Evolutionary conservation across 176 grass and related monocot genomes (phyloP).

Genomic region (Triticum turgidum): DNA sequence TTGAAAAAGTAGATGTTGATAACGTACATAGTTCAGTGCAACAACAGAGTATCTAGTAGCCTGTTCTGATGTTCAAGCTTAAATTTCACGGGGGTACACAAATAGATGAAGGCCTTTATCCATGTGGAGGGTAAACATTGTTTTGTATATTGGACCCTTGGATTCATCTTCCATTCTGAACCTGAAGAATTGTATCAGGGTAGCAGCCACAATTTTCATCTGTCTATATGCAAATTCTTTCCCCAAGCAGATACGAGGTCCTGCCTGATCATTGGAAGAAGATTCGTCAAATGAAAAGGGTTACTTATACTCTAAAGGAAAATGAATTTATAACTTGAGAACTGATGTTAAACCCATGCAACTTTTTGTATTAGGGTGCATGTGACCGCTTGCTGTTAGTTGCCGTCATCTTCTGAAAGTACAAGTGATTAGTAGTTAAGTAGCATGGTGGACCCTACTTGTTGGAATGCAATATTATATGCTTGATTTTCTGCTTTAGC

Average conservation of each 20-base stretch:
- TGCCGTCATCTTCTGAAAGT: not conserved
- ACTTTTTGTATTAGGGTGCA: not conserved
- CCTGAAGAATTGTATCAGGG: conserved; percentile 46
- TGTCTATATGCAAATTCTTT: conserved; percentile 70
- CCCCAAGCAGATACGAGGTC: conserved; percentile 61
- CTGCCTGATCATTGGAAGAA: conserved; percentile 31
- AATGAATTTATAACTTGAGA: not conserved
- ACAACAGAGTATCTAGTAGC: not conserved
- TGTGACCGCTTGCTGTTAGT: not conserved
- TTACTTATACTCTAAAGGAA: not conserved
- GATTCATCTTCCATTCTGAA: conserved; percentile 43
- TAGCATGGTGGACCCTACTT: not conserved
- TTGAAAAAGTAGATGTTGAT: not conserved
- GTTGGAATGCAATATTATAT: not conserved
- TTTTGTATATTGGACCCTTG: conserved; percentile 23
- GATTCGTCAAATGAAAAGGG: not conserved
- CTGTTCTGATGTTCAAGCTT: not conserved
- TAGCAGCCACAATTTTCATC: conserved; percentile 60
- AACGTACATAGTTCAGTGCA: not conserved
- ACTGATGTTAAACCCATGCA: not conserved
- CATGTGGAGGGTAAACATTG: conserved; percentile 32
- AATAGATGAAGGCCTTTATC: conserved; percentile 37
- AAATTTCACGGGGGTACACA: not conserved
- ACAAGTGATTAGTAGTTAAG: not conserved
- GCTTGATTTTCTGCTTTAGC: conserved; percentile 14